Base-by-base conservation (phyloP, 2,329 filamentous ascomycete species). In the Davidsoniella virescens region DNA sequence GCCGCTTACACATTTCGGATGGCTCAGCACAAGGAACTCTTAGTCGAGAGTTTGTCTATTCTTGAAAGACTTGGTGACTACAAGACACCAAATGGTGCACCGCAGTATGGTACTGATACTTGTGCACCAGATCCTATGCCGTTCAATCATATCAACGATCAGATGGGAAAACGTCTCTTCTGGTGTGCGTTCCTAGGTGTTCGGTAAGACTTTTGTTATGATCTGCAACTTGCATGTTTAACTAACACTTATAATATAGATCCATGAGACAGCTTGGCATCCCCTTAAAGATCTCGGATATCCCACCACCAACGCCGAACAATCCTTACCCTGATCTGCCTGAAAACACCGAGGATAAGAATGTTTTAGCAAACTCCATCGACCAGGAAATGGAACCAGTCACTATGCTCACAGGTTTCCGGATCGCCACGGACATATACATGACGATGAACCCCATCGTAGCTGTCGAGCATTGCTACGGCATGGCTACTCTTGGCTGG, bases 401-500 rank as follows among this genome's bases (percentile, higher is more conserved):
- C 1, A 84, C 87, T 0, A 72, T 82, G 37, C 67, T 94, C 43
- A 78, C 82, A 0, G 87, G 84, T 0, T 94, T 93, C 67, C 88
- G 87, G 54, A 75, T 82, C 51, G 87, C 81, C 53, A 78, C 87
- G 33, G 76, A 80, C 47, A 78, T 92, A 36, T 93, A 86, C 62
- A 75, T 76, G 57, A 87, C 86, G 2, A 92, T 90, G 71, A 86
- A 84, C 51, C 72, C 80, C 3, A 67, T 93, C 3, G 75, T 84
- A 1, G 83, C 82, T n/a, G 76, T 87, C 58, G 87, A 94, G 59
- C 75, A 87, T 61, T 82, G 83, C 1, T 88, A 88, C 62, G 86
- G 86, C 9, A 80, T 86, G 58, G 81, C 82, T 52, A 79, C 81
- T 33, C 70, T 90, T 8, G 81, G 83, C 47, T 90, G 84, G 78